These are phyloP conservation scores for Puccinia coronata DNA, from an alignment of 1,284 basidiomycete genomes.

Conservation along the genomic window DNA sequence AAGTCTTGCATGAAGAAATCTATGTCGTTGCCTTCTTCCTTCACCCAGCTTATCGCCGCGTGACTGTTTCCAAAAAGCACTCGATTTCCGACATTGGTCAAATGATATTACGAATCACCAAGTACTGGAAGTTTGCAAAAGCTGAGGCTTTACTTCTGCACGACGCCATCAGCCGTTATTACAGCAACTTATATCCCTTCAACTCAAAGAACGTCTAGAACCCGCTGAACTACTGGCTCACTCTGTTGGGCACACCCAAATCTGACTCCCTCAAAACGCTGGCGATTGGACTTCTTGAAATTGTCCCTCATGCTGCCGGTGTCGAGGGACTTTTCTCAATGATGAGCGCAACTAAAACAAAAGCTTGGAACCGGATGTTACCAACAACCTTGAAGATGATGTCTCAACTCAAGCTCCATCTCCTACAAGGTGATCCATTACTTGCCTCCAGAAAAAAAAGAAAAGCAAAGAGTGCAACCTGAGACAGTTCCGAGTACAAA, in stretches of 20 bases:
- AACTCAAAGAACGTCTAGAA: neutral
- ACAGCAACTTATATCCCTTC: neutral
- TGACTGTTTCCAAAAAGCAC: neutral
- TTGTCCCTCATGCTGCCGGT: conserved; percentile 24
- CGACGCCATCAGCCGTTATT: neutral
- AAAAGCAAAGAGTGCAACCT: no score
- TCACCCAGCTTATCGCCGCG: neutral
- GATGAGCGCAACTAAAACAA: conserved; percentile 3
- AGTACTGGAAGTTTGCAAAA: neutral
- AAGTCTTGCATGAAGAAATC: conserved; percentile 7
- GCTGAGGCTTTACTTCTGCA: neutral
- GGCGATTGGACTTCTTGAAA: neutral
- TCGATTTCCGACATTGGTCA: neutral
- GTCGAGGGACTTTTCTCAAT: conserved; percentile 33
- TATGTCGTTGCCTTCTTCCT: conserved; percentile 28
- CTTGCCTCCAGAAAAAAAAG: neutral
- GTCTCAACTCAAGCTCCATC: neutral
- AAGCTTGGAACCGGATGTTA: neutral
- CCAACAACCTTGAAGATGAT: neutral
- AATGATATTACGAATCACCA: neutral
- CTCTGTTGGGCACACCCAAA: neutral
- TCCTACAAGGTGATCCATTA: neutral
- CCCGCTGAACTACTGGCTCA: neutral
- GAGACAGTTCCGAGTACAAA: neutral
- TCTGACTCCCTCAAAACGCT: neutral